phyloP scores from a whole-genome alignment of 2,329 filamentous ascomycete genomes.

The Ambrosiella cleistominuta region DNA sequence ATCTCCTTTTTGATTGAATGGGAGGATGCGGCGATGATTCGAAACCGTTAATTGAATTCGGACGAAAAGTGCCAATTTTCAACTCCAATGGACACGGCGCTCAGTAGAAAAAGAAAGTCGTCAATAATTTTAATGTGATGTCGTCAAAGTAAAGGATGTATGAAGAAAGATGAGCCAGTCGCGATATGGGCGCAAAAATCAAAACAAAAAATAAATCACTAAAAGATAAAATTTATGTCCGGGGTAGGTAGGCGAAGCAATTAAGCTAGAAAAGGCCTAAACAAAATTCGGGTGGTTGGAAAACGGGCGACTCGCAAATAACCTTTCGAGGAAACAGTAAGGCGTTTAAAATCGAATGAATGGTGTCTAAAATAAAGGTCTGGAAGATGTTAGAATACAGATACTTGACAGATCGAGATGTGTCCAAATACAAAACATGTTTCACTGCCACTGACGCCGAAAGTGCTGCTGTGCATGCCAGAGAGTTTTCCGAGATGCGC shows the following conservation, averaged over 20 bases:
- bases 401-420: background rate
- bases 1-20: background rate
- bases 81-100: background rate
- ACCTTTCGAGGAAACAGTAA: background rate
- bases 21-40: background rate
- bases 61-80: background rate
- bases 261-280: slow-evolving; percentile 1
- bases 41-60: background rate
- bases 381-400: background rate
- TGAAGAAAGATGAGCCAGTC: background rate
- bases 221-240: background rate
- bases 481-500: background rate
- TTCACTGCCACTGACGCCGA: background rate
- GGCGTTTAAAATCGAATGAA: background rate
- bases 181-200: background rate
- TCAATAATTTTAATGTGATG: background rate
- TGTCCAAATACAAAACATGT: background rate
- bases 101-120: slow-evolving; percentile 1
- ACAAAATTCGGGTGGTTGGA: slow-evolving; percentile 8
- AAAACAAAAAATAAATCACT: too few species aligned
- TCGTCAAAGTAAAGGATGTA: background rate
- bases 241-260: background rate
- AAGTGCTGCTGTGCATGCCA: background rate
- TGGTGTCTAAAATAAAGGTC: background rate
- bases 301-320: background rate